A percentile compares a stretch with the other conserved stretches of the same genome.
These are phyloP conservation scores for Leptosphaerulina australis DNA, from an alignment of 2,329 filamentous ascomycete genomes.

Conservation along the genomic window DNA sequence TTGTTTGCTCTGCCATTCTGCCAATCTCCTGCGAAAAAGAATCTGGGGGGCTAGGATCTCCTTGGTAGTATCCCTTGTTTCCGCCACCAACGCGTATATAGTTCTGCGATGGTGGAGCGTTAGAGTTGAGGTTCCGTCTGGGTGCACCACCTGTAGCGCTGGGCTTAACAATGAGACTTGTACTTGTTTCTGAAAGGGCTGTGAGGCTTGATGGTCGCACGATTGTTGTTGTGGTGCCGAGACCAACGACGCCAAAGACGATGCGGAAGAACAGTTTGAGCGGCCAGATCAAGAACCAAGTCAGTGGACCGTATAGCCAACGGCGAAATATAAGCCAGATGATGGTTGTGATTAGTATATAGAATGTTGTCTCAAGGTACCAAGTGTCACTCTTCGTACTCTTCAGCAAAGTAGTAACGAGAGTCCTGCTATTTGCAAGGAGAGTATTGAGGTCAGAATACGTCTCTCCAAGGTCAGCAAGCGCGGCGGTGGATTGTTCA, in stretches of 20 bases:
- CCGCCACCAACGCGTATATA: constrained; percentile 58
- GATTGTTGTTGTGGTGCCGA: constrained; percentile 49
- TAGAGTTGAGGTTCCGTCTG: constrained; percentile 34
- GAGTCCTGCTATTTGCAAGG: constrained; percentile 72
- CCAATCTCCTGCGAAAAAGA: constrained; percentile 51
- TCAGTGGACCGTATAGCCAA: constrained; percentile 84
- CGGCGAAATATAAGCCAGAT: constrained; percentile 86
- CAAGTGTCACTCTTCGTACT: constrained; percentile 97
- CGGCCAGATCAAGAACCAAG: constrained; percentile 87
- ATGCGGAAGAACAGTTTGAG: constrained; percentile 69
- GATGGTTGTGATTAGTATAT: constrained; percentile 77
- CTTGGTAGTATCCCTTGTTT: constrained; percentile 54
- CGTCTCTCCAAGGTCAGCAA: constrained; percentile 78
- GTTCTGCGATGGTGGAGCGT: constrained; percentile 37
- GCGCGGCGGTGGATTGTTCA: constrained; percentile 78
- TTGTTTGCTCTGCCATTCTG: constrained; percentile 50
- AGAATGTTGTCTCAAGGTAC: constrained; percentile 92
- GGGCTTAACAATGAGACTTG: constrained; percentile 53
- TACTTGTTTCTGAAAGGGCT: constrained; percentile 27
- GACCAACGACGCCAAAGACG: constrained; percentile 62
- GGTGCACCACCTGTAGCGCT: constrained; percentile 51
- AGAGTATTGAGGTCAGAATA: constrained; percentile 82
- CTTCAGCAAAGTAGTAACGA: constrained; percentile 78
- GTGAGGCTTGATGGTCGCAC: constrained; percentile 24
- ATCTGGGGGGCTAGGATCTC: constrained; percentile 44